phyloP scores from a whole-genome alignment of 2,329 filamentous ascomycete species.

The Amylocarpus encephaloides region DNA sequence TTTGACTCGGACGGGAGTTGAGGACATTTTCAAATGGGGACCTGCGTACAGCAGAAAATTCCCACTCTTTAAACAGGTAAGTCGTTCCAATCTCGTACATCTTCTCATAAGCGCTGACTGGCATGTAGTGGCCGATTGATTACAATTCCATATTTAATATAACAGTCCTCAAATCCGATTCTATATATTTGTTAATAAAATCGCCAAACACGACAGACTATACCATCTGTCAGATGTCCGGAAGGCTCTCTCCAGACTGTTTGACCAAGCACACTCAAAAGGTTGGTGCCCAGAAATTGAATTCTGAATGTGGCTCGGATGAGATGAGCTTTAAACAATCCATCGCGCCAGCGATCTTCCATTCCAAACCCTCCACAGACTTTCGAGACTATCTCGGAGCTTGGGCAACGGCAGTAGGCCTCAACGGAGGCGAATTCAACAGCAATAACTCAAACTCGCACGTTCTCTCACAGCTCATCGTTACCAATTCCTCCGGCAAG shows the following conservation, averaged over 20 bases:
- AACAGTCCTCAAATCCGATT: slow-evolving; percentile 4
- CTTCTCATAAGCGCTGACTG: neutral
- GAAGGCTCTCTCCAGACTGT: slow-evolving; percentile 5
- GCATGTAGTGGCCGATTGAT: slow-evolving; percentile 5
- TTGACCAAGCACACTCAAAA: slow-evolving; percentile 6
- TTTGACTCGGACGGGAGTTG: slow-evolving; percentile 4
- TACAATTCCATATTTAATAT: slow-evolving; percentile 8
- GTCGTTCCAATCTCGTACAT: neutral
- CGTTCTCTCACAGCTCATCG: slow-evolving; percentile 6
- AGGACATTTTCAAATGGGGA: slow-evolving; percentile 7
- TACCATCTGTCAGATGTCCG: slow-evolving; percentile 9
- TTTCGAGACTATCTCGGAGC: slow-evolving; percentile 8
- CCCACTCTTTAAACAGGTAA: slow-evolving; percentile 7
- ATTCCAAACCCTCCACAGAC: neutral
- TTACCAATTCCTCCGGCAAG: neutral
- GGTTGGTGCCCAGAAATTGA: slow-evolving; percentile 2
- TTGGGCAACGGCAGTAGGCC: slow-evolving; percentile 4
- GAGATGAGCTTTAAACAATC: neutral
- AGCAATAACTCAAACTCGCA: slow-evolving; percentile 3
- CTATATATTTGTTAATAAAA: slow-evolving; percentile 8
- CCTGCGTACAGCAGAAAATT: slow-evolving; percentile 1
- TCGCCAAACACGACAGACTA: slow-evolving; percentile 11
- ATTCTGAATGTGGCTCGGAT: neutral
- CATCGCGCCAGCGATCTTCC: slow-evolving; percentile 4
- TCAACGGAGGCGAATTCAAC: slow-evolving; percentile 2